phyloP scores from a whole-genome alignment of 2,329 filamentous ascomycete genomes.

The Fragosphaeria purpurea region DNA sequence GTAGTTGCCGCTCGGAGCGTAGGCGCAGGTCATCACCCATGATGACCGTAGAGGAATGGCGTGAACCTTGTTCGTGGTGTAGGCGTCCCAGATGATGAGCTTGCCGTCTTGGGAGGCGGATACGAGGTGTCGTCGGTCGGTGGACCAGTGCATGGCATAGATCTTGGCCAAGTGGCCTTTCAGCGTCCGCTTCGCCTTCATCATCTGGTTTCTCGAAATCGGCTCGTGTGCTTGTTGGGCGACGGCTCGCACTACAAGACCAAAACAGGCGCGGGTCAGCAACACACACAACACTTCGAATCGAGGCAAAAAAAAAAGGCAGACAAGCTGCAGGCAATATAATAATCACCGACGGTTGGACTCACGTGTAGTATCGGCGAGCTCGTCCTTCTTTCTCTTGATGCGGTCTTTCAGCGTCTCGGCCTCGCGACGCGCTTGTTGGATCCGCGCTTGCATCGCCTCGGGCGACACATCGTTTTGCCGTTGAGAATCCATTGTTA shows the following conservation, averaged over 20 bases:
- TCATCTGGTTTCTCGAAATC: constrained; percentile 80
- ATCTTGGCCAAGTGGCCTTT: constrained; percentile 99
- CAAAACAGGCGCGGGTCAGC: constrained; percentile 10
- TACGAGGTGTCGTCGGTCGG: constrained; percentile 90
- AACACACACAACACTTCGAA: not conserved
- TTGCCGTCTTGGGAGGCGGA: constrained; percentile 98
- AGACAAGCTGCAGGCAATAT: constrained; percentile 9
- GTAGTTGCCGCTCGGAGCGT: constrained; percentile 95
- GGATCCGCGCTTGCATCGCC: constrained; percentile 87
- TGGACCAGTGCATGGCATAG: constrained; percentile 99
- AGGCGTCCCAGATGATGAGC: constrained; percentile 99
- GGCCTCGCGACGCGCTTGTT: constrained; percentile 89
- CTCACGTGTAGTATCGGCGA: constrained; percentile 96
- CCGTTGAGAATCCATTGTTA: constrained; percentile 47
- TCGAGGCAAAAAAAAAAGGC: not conserved
- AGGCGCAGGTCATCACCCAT: constrained; percentile 99
- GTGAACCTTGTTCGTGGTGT: constrained; percentile 99
- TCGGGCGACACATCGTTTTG: constrained; percentile 57
- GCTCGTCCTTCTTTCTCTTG: constrained; percentile 99
- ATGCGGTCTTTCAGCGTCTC: constrained; percentile 97
- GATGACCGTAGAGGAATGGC: constrained; percentile 94
- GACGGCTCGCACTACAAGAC: constrained; percentile 69
- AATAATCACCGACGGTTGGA: constrained; percentile 14
- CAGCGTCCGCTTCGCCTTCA: constrained; percentile 94
- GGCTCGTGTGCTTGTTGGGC: constrained; percentile 86